phyloP scores from a whole-genome alignment of 225 moss, liverwort and hornwort species.

The Ulota crispa region DNA sequence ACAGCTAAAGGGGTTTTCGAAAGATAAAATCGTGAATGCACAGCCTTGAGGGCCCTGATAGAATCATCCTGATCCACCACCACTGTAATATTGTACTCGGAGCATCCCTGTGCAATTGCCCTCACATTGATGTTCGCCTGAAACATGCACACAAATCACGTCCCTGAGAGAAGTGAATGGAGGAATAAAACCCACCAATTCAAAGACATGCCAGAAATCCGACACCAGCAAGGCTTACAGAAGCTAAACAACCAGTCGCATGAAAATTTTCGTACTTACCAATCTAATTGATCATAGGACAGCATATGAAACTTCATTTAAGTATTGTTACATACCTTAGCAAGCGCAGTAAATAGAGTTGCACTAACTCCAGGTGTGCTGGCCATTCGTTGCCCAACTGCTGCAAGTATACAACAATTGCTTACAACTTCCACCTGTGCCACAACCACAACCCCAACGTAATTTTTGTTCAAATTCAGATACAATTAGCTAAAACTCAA shows the following conservation, averaged over 20 bases:
- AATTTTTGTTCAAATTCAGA: not conserved
- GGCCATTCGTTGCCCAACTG: conserved; percentile 99
- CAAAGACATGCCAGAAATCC: not conserved
- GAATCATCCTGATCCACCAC: conserved; percentile 94
- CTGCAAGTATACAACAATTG: conserved; percentile 86
- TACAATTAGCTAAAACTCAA: conserved; percentile 6
- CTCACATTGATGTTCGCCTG: conserved; percentile 99
- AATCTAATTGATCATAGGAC: not conserved
- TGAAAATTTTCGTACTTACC: not conserved
- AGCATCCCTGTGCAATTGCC: conserved; percentile 99
- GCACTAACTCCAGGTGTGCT: conserved; percentile 99
- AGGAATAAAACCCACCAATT: not conserved
- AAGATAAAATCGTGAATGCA: conserved; percentile 93
- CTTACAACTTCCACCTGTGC: conserved; percentile 78
- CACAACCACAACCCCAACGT: not conserved
- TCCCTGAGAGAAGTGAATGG: not conserved
- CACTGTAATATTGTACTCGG: conserved; percentile 97
- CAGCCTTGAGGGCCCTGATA: conserved; percentile 87
- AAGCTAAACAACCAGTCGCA: not conserved
- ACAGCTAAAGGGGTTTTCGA: conserved; percentile 98
- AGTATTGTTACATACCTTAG: conserved; percentile 58
- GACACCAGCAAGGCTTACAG: not conserved
- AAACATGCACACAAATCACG: conserved; percentile 19
- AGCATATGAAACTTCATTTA: not conserved
- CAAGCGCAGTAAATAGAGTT: conserved; percentile 94